Conservation (phyloP, 768 basidiomycete genomes). For the Lentinus tigrinus region DNA sequence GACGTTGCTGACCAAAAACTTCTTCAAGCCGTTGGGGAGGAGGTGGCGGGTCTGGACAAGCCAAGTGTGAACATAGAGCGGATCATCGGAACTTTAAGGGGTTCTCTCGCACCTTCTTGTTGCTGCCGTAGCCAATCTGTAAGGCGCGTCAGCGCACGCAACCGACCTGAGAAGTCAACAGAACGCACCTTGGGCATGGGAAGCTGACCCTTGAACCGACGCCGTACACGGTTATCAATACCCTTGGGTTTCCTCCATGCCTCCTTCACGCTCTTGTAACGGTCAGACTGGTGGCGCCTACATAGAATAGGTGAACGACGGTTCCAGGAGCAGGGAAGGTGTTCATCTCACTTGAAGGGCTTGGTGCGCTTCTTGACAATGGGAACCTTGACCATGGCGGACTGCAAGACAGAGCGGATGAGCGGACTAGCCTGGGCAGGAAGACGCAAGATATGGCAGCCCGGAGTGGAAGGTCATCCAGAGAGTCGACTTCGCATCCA, state of each 20-base stretch:
- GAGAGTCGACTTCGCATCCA: slow-evolving; percentile 21
- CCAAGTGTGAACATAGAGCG: not conserved
- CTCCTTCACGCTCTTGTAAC: slow-evolving; percentile 96
- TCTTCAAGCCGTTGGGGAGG: slow-evolving; percentile 94
- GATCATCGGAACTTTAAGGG: not conserved
- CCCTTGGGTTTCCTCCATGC: slow-evolving; percentile 99
- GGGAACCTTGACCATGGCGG: slow-evolving; percentile 52
- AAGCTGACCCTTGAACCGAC: slow-evolving; percentile 92
- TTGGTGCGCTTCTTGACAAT: slow-evolving; percentile 98
- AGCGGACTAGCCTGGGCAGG: slow-evolving; percentile 6
- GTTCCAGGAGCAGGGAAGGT: not conserved
- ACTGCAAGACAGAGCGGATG: slow-evolving; percentile 22
- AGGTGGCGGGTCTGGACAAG: slow-evolving; percentile 79
- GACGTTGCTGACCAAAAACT: slow-evolving; percentile 92
- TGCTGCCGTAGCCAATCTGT: slow-evolving; percentile 87
- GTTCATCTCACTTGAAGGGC: slow-evolving; percentile 78
- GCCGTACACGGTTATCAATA: slow-evolving; percentile 98
- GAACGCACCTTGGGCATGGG: slow-evolving; percentile 90
- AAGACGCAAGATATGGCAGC: slow-evolving; percentile 7
- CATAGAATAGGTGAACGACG: slow-evolving; percentile 3
- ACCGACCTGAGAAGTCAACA: not conserved
- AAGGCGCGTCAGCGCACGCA: not conserved
- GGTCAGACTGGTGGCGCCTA: slow-evolving; percentile 98
- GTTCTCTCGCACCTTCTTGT: slow-evolving; percentile 56
- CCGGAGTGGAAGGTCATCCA: slow-evolving; percentile 24